Evolutionary conservation across 176 grass and related monocot species (phyloP).

Genomic region (Triticum dicoccoides): DNA sequence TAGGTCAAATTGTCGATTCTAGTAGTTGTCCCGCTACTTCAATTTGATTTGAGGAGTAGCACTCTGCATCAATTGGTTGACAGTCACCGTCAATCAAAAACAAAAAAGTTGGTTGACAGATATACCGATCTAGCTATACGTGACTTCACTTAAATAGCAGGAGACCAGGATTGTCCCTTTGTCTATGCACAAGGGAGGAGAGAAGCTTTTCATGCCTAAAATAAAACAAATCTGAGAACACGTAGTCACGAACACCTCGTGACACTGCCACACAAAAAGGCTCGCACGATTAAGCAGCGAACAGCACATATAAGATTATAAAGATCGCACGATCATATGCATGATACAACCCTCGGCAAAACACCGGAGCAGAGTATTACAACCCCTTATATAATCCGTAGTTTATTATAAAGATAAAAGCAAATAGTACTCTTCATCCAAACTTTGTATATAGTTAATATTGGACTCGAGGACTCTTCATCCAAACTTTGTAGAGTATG

Average conservation of each 20-base stretch:
- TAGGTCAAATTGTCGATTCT: too few species aligned
- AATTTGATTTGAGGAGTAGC: too few species aligned
- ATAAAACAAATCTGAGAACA: not conserved
- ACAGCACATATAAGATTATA: not conserved
- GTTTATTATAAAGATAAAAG: conserved; percentile 16
- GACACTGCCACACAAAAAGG: not conserved
- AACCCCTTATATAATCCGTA: not conserved
- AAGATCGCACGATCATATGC: not conserved
- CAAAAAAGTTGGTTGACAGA: not conserved
- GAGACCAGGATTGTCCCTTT: not conserved
- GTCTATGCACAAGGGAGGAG: not conserved
- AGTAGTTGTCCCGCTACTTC: too few species aligned
- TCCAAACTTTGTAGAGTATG: not conserved
- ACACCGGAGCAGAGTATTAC: not conserved
- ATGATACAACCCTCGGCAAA: not conserved
- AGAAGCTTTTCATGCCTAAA: not conserved
- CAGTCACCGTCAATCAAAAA: not conserved
- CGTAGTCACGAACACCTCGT: not conserved
- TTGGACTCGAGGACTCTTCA: not conserved
- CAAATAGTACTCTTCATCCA: not conserved
- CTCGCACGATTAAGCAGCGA: not conserved
- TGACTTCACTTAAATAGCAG: not conserved
- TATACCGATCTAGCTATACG: not conserved
- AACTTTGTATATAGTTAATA: not conserved
- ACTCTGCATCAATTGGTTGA: not conserved